Base-by-base conservation (phyloP, 2,329 filamentous ascomycete species). In the Dothistroma pini region DNA sequence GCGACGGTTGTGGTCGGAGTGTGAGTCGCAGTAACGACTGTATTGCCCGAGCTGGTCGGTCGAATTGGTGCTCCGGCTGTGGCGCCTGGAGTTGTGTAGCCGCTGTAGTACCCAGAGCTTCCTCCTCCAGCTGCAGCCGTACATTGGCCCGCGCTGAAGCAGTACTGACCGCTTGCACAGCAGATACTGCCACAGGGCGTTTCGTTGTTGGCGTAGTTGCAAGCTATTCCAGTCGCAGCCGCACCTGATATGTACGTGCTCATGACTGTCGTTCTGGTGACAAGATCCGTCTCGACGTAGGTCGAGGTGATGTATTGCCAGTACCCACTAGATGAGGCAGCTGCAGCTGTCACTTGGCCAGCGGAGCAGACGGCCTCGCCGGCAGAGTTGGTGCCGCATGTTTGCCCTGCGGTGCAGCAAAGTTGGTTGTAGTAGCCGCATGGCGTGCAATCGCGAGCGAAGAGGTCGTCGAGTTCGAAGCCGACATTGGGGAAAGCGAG, bases 161-260 rank as follows among this genome's bases (percentile, higher is more conserved):
- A 93, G 70, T 86, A 88, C 75, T 90, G 87, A 76, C 83, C 84
- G 62, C 78, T 83, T 25, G 84, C 84, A 75, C 89, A 93, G 80
- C 89, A 93, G 61, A 87, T 86, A 56, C 72, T 72, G 34, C 89
- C 89, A 71, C 89, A 93, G 3, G 84, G 80, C 8, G 81, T 81
- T 74, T 90, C 73, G 61, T 73, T 73, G 16, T 79, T 66, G 2
- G 78, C 75, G 53, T 75, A 75, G 54, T 79, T 77, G 75, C 84
- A 87, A 48, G 64, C 12, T 60, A 67, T 54, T 70, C 57, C 70
- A 62, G 62, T 71, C 51, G 68, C 68, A 61, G 59, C 70, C 55
- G 66, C 55, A 35, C 69, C 72, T 19, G 71, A 73, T 38, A 76
- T 62, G 61, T 70, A 78, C n/a, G 72, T 72, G 71, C 83, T 86